Conservation (phyloP, 331 rosid genomes). For the Stylosanthes scabra region DNA sequence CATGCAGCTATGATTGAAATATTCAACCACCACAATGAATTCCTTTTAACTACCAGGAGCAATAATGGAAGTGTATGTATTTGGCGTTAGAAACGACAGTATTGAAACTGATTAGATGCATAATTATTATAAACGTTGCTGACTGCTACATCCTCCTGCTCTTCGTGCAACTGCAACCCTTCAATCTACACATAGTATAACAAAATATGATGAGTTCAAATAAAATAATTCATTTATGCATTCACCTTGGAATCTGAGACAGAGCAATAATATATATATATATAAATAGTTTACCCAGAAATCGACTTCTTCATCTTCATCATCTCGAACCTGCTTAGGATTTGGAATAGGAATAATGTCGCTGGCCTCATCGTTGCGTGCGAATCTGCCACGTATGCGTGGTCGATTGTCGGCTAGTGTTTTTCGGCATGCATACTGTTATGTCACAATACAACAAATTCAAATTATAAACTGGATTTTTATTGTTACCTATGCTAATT, state of each 20-base stretch:
- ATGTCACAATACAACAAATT: neutral
- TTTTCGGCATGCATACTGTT: slow-evolving; percentile 90
- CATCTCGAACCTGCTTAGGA: slow-evolving; percentile 61
- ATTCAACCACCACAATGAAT: too few species aligned
- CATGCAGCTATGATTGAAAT: too few species aligned
- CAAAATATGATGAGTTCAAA: neutral
- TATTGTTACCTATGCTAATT: too few species aligned
- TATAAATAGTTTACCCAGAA: slow-evolving; percentile 65
- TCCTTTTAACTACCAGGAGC: too few species aligned
- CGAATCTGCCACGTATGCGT: slow-evolving; percentile 93
- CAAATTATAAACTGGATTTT: too few species aligned
- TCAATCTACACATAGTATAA: slow-evolving; percentile 52
- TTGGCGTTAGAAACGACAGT: slow-evolving; percentile 51
- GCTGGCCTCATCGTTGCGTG: slow-evolving; percentile 73
- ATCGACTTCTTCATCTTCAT: slow-evolving; percentile 73
- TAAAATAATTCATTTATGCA: neutral
- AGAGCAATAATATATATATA: slow-evolving; percentile 1
- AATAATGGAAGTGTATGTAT: too few species aligned
- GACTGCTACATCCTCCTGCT: slow-evolving; percentile 49
- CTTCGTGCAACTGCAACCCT: slow-evolving; percentile 59
- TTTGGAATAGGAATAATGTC: slow-evolving; percentile 53
- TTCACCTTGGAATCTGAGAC: neutral
- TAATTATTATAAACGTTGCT: slow-evolving; percentile 31
- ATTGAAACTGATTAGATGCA: slow-evolving; percentile 56
- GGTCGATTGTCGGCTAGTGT: slow-evolving; percentile 93